phyloP scores from a whole-genome alignment of 225 moss, liverwort and hornwort genomes.

The Straminergon stramineum region DNA sequence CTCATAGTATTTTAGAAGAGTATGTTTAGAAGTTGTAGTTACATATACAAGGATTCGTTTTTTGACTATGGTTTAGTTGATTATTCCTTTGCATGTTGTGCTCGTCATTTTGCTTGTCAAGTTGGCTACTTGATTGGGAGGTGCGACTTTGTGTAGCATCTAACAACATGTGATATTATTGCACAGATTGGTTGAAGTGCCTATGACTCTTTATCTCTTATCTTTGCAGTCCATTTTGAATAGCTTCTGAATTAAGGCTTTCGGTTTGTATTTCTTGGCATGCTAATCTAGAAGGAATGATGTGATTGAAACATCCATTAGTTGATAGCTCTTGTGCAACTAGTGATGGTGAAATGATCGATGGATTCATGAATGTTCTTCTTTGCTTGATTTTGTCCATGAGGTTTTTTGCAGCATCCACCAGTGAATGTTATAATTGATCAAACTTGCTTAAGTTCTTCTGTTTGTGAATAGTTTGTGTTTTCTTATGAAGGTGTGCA shows the following conservation, averaged over 20 bases:
- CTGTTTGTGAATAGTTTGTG: fast-evolving
- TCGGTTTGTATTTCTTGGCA: background rate
- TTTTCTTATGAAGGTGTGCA: background rate
- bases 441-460: background rate
- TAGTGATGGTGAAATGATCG: background rate
- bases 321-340: too few species aligned
- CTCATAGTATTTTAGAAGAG: background rate
- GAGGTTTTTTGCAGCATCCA: background rate
- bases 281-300: background rate
- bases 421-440: background rate
- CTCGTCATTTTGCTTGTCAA: background rate
- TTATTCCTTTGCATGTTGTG: background rate
- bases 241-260: background rate
- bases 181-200: background rate
- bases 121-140: background rate
- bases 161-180: background rate
- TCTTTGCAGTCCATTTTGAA: background rate
- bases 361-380: background rate
- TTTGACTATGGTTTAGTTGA: background rate
- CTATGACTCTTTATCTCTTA: background rate
- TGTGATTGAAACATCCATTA: background rate
- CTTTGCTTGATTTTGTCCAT: background rate
- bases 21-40: background rate
- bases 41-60: background rate
- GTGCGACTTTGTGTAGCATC: background rate